Base-by-base conservation (phyloP, 805 yeast species). In the Nadsonia fulvescens region DNA sequence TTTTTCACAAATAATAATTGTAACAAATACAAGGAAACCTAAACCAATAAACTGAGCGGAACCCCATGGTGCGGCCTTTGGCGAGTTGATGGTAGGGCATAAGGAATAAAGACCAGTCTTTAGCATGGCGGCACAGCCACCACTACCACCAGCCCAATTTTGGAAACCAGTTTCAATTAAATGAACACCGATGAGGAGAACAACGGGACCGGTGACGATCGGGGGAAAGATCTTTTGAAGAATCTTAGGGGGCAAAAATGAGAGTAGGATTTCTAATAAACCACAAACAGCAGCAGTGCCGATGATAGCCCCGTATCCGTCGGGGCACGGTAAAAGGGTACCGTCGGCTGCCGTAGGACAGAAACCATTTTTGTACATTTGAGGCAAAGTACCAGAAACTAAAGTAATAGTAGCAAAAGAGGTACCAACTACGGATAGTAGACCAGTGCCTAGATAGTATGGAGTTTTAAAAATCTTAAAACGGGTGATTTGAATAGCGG, bases 181-280 rank as follows among this genome's bases (percentile, higher is more conserved):
- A 14, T 60, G 54, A 23, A 71, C 59, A 38, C 94, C 95, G 43
- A 82, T 81, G 17, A 82, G 59, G 29, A 82, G 51, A 15, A 82
- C 93, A 23, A 82, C 93, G 6, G 93, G 93, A 31, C 94, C 94
- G 15, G 93, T 82, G 34, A 83, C 94, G 28, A 79, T 54, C 18
- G 92, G 83, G 11, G 94, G 94, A 56, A 82, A 82, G 18, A 77
- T 42, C 33, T 59, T 68, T 47, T 76, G 81, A 37, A 82, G 58
- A 8, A 61, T 37, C 18, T 57, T 61, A 4, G 93, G 69, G 7
- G 95, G 94, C 38, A 73, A 47, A 47, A 83, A 82, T 1, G 92
- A 74, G 27, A 78, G 45, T 6, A 61, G 38, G 20, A 83, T 59
- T 56, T 78, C 91, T 12, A 82, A 42, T 18, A 83, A 55, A 3